phyloP scores from a whole-genome alignment of 805 yeast genomes.

The Kuraishia floccosa region DNA sequence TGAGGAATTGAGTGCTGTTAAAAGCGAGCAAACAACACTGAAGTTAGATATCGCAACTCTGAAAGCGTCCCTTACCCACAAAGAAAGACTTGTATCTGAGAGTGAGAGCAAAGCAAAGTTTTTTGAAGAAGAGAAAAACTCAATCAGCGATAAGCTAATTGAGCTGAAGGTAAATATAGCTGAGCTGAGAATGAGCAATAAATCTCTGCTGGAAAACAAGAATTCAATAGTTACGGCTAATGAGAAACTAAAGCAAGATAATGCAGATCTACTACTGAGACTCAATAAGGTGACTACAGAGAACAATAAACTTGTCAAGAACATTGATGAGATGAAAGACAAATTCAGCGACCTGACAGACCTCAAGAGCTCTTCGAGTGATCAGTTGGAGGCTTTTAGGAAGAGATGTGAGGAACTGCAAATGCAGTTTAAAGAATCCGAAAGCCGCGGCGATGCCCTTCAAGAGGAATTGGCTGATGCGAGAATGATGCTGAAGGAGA shows the following conservation, averaged over 20 bases:
- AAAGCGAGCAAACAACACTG: constrained; percentile 27
- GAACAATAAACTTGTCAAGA: constrained; percentile 26
- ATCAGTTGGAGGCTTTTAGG: constrained; percentile 36
- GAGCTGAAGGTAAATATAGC: constrained; percentile 27
- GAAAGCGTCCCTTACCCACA: constrained; percentile 30
- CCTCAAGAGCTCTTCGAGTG: constrained; percentile 14
- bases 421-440: constrained; percentile 57
- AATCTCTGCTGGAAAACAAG: constrained; percentile 24
- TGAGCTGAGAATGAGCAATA: constrained; percentile 25
- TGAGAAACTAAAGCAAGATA: constrained; percentile 22
- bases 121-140: constrained; percentile 25
- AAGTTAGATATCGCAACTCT: constrained; percentile 37
- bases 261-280: constrained; percentile 22
- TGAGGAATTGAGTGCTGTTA: constrained; percentile 27
- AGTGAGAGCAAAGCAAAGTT: constrained; percentile 22
- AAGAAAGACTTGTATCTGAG: constrained; percentile 28
- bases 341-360: constrained; percentile 24
- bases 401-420: constrained; percentile 65
- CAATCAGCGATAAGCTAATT: constrained; percentile 23
- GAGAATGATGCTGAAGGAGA: constrained; percentile 62
- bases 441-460: constrained; percentile 46
- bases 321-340: constrained; percentile 25
- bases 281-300: constrained; percentile 28
- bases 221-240: constrained; percentile 27
- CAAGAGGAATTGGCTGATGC: constrained; percentile 80